Conservation (phyloP, 1,139 yeast genomes). For the Hemisphaericaspora subhashii region DNA sequence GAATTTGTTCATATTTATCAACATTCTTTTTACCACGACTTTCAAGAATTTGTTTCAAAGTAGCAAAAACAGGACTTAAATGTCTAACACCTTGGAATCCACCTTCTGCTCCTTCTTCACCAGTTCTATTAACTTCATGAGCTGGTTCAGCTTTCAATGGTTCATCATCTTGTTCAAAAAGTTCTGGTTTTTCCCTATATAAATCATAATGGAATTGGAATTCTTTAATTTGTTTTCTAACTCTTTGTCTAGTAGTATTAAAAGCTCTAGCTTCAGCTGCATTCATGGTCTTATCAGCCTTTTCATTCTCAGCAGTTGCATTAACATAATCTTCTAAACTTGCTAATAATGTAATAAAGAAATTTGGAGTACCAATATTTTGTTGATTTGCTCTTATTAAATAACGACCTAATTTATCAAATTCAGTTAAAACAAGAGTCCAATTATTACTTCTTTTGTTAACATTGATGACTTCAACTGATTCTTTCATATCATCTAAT, state of each 20-base stretch:
- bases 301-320: slow-evolving; percentile 57
- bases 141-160: slow-evolving; percentile 33
- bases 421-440: slow-evolving; percentile 72
- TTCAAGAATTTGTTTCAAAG: slow-evolving; percentile 75
- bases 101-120: slow-evolving; percentile 21
- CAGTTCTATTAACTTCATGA: slow-evolving; percentile 14
- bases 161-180: slow-evolving; percentile 58
- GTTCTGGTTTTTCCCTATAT: slow-evolving; percentile 71
- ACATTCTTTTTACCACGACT: slow-evolving; percentile 95
- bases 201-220: slow-evolving; percentile 56
- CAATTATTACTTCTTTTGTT: slow-evolving; percentile 77
- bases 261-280: slow-evolving; percentile 86
- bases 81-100: slow-evolving; percentile 22
- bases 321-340: slow-evolving; percentile 71
- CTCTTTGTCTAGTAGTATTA: slow-evolving; percentile 86
- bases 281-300: slow-evolving; percentile 68
- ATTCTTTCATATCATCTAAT: slow-evolving; percentile 76
- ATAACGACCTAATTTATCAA: slow-evolving; percentile 72
- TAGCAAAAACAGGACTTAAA: slow-evolving; percentile 61
- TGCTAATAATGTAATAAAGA: slow-evolving; percentile 67
- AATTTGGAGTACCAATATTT: slow-evolving; percentile 67
- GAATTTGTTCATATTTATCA: slow-evolving; percentile 78
- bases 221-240: slow-evolving; percentile 77
- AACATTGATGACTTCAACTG: slow-evolving; percentile 68
- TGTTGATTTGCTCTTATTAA: slow-evolving; percentile 74